Evolutionary conservation across 257 asterid genomes (phyloP), one percentile per base, ranked within the genome.

Genomic region (Agastache rugosa): DNA sequence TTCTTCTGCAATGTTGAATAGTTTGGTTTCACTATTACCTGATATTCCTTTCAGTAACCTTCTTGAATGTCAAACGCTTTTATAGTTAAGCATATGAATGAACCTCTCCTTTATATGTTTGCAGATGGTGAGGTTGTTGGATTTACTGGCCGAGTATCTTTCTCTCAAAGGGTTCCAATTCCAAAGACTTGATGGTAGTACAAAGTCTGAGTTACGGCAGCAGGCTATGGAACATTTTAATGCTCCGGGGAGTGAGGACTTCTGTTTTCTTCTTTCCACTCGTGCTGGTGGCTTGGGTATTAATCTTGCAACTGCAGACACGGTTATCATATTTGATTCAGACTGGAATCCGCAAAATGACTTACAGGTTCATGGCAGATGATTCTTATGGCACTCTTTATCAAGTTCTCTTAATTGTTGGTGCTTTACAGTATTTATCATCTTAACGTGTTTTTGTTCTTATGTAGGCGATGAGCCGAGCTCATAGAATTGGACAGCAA

Each of bases 341-440:
- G 99, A 95, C 80, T 95, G 99, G 99, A 95, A 95, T 77, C 99
- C 99, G 48, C 99, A 95, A 84, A 95, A 95, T 83, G 99, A 95
- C 71, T 85, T 95, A 75, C 99, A 95, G 99, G 99, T 95, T 79
- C 67, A 76, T 63, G 56, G 58, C 35, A 31, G 77, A 61, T 56
- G 63, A 70, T 73, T 45, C 58, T 60, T 35, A 16, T 81, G 20
- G 11, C 71, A 77, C 27, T 41, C 71, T 25, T 44, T 63, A 42
- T 67, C 17, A 51, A 53, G 59, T 63, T 58, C 45, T 27, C 11
- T 58, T 15, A 15, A 9, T 1, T 44, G 44, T 64, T 72, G 54
- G 73, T 63, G 51, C 63, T n/a, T 73, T 53, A 23, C 65, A 39
- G 77, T 59, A 56, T 10, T 55, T 22, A 39, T 74, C n/a, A 44